Base-by-base conservation (phyloP, 768 basidiomycete species). In the Infundibulicybe gibba region DNA sequence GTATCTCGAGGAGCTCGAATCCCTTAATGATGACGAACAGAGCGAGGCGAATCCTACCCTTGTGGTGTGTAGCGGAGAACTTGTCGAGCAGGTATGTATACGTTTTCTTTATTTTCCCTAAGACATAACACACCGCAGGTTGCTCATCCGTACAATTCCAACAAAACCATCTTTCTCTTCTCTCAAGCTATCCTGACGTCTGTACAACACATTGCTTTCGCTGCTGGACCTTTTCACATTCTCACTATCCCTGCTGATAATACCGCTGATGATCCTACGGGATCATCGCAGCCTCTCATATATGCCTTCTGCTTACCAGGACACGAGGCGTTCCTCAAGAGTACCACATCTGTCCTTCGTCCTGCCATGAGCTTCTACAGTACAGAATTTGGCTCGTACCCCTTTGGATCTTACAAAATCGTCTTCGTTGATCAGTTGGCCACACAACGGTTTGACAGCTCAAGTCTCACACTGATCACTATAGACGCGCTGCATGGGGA, bases 141-240 rank as follows among this genome's bases (percentile, higher is more conserved):
- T 49, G 83, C 89, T 10, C 95, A 99, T 67, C 95, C 95, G 1
- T 84, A 89, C 61, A 92, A 89, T 59, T 90, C 91, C 11, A 86
- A 85, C 69, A 97, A 97, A 69, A 90, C 88, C 41, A 95, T 98
- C 48, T 98, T 94, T 66, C 74, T 94, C 40, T 98, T 93, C 63
- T 81, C 87, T 5, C 94, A 95, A 62, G 72, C 86, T 17, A 81
- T 84, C 11, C 77, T 87, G 17, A 94, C 94, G 0, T 94, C 94
- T 16, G 90, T 87, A n/a, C 97, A 98, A 61, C 97, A 98, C 59
- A 84, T 99, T 49, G 85, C 90, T 2, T 98, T 95, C 61, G 94
- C 94, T 41, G 93, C 91, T 9, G 97, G 97, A 1, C 94, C 95
- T 3, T 98, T 98, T 61, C 83, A 93, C 65, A 69, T 90, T 47